Evolutionary conservation across 2,329 filamentous ascomycete genomes (phyloP).

Genomic region (Pseudogymnoascus sp.): DNA sequence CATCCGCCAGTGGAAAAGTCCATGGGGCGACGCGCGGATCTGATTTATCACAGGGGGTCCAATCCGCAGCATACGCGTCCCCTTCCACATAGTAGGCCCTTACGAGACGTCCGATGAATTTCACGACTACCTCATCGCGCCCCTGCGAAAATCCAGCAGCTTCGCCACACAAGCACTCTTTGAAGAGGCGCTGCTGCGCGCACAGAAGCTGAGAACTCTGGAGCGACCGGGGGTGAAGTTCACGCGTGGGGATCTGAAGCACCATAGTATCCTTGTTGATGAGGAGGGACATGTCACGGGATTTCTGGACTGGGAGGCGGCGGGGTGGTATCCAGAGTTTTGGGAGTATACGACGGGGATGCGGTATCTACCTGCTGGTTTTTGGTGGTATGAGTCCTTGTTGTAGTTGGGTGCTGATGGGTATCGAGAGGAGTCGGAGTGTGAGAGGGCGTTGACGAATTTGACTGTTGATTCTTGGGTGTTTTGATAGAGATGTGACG

Average conservation of each 20-base stretch:
- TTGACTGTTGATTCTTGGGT: slow-evolving; percentile 18
- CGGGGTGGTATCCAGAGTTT: slow-evolving; percentile 39
- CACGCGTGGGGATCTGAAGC: slow-evolving; percentile 42
- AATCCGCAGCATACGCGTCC: slow-evolving; percentile 20
- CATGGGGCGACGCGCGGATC: slow-evolving; percentile 17
- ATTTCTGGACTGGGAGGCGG: slow-evolving; percentile 40
- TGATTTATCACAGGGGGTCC: slow-evolving; percentile 19
- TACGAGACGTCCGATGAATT: slow-evolving; percentile 19
- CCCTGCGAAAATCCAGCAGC: slow-evolving; percentile 12
- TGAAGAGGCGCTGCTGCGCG: slow-evolving; percentile 13
- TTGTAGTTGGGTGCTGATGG: slow-evolving; percentile 15
- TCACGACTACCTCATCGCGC: slow-evolving; percentile 18
- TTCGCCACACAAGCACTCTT: slow-evolving; percentile 14
- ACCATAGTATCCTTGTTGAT: slow-evolving; percentile 36
- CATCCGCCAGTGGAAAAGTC: slow-evolving; percentile 32
- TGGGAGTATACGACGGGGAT: slow-evolving; percentile 25
- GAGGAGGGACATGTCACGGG: slow-evolving; percentile 32
- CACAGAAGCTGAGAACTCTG: slow-evolving; percentile 16
- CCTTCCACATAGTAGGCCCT: slow-evolving; percentile 17
- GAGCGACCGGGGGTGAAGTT: slow-evolving; percentile 27
- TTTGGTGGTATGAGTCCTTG: slow-evolving; percentile 22
- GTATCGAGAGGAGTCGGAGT: slow-evolving; percentile 19
- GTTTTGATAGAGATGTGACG: slow-evolving; percentile 13
- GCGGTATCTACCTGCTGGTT: slow-evolving; percentile 15
- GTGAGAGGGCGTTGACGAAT: slow-evolving; percentile 20